These are phyloP conservation scores for Trichoderma virens DNA, from an alignment of 495 filamentous ascomycete genomes.

Conservation along the genomic window DNA sequence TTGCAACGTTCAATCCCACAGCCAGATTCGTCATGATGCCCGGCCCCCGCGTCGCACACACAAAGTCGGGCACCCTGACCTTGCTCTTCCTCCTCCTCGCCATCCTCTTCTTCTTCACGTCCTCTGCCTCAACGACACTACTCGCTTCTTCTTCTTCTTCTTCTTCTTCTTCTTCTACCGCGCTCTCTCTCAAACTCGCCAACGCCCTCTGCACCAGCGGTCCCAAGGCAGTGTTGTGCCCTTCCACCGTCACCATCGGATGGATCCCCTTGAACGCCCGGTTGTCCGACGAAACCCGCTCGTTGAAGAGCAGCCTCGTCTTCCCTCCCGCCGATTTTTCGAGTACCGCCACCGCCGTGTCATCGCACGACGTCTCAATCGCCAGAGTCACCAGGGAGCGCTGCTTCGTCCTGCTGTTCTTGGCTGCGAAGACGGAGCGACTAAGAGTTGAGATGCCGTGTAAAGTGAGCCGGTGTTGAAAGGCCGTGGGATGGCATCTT, in stretches of 20 bases:
- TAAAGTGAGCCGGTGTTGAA: neutral
- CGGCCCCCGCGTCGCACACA: constrained; percentile 81
- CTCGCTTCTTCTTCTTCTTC: neutral
- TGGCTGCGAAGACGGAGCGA: neutral
- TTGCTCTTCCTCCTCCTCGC: constrained; percentile 14
- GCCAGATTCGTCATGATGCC: constrained; percentile 74
- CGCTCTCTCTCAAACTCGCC: constrained; percentile 35
- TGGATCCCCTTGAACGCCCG: constrained; percentile 65
- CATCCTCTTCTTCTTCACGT: constrained; percentile 13
- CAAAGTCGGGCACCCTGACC: constrained; percentile 55
- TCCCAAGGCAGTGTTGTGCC: constrained; percentile 62
- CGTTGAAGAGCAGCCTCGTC: constrained; percentile 64
- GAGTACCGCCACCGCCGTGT: constrained; percentile 85
- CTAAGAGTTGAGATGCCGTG: neutral
- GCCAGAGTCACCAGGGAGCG: constrained; percentile 60
- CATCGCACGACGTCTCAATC: constrained; percentile 96
- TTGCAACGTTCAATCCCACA: constrained; percentile 74
- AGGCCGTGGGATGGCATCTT: no score
- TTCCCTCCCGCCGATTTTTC: constrained; percentile 41
- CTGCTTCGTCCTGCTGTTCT: neutral
- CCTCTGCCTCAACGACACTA: neutral
- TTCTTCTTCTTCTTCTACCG: neutral
- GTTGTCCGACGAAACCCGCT: constrained; percentile 75
- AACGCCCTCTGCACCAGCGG: constrained; percentile 59
- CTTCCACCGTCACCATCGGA: constrained; percentile 62